Base-by-base conservation (phyloP, 805 yeast genomes). In the Saccharomycopsis capsularis region DNA sequence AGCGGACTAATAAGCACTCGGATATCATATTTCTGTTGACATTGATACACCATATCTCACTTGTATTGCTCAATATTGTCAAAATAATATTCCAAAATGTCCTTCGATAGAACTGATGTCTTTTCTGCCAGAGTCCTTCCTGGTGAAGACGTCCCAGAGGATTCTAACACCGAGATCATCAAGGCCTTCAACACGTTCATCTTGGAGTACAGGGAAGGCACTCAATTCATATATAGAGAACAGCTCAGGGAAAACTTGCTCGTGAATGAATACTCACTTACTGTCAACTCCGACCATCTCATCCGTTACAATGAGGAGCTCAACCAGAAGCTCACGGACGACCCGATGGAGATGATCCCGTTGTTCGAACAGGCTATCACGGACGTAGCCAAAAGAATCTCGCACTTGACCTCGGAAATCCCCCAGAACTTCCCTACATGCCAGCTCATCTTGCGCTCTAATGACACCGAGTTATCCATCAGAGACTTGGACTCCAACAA, bases 301-400 rank as follows among this genome's bases (percentile, higher is more conserved):
- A 84, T 91, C 48, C 82, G 88, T 6, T 93, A 79, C 68, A 86
- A 88, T 60, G 98, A 88, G 60, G 95, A 86, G 57, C 71, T 93
- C 46, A 90, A 88, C 62, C 91, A 89, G 64, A 79, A 79, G 56
- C 71, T 93, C 54, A 67, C 81, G 50, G 96, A 89, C 59, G 90
- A 85, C 60, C 98, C 99, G 2, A 72, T 83, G 2, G 96, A 86
- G 44, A 79, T 86, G 74, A 79, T 90, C 30, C 95, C 96, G 3
- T 64, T 88, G 36, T 88, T 90, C 59, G 96, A 90, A 64, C 75
- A 66, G 42, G 89, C 91, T 46, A 80, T 84, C 56, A 83, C 91
- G 3, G 90, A 85, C 50, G 91, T 88, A 36, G 97, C 97, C 5
- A 82, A 82, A 60, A 69, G 80, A 60, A 76, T 78, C 48, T 77